Base-by-base conservation (phyloP, 768 basidiomycete genomes). In the Tricholoma terreum region DNA sequence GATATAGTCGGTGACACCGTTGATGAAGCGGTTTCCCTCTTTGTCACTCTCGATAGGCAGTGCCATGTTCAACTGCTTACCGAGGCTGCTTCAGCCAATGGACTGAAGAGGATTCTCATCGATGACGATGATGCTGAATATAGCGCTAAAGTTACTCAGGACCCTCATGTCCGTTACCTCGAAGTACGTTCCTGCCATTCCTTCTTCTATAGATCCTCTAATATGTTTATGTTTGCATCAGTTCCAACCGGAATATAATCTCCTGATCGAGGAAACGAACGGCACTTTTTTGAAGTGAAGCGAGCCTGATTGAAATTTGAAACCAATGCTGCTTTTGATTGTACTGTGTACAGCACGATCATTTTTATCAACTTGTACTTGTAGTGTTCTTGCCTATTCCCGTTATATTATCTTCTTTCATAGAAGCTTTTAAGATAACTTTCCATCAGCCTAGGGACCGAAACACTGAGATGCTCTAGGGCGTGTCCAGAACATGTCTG, bases 51-150 rank as follows among this genome's bases (percentile, higher is more conserved):
- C 46, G 80, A 82, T 61, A 72, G 74, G 45, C 69, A 74, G 6
- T 82, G 80, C 63, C 74, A 80, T 53, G 77, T 77, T 30, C 77
- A 78, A 61, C 70, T 82, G 6, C 65, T 80, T 54, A 75, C 74
- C 12, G 76, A 77, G 35, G 72, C 77, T 8, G 78, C 79, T 4
- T 73, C 74, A 3, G 71, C 67, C 6, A 65, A 54, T 40, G 57
- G 61, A 3, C 50, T 66, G 9, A 62, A 65, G n/a, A 64, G 59
- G 12, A 64, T 59, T 1, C 22, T 69, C 27, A 70, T 70, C 49
- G 60, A 57, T 1, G 56, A 62, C 14, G 63, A 63, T 34, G 69
- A 70, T 35, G 67, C 67, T 2, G 67, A 66, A 50, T 70, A 56
- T 49, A 66, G 55, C 30, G 66, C 66, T 5, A 60, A 57, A 21